Evolutionary conservation across 2,329 filamentous ascomycete genomes (phyloP).

Genomic region (Colletotrichum costaricense): DNA sequence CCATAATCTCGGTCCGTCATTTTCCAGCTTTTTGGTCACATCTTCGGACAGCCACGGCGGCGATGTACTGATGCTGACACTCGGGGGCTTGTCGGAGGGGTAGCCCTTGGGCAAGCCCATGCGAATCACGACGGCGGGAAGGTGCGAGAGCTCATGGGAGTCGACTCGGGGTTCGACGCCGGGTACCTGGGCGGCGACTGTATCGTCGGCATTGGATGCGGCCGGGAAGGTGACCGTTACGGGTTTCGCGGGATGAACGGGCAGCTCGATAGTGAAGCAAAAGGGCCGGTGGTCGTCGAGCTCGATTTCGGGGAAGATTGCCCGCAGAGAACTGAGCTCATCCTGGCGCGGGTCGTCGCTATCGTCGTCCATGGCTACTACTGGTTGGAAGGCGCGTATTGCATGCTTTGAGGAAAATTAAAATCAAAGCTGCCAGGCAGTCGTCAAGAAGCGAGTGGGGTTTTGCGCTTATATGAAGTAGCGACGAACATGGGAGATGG

Average conservation of each 20-base stretch:
- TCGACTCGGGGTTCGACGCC: slow-evolving; percentile 45
- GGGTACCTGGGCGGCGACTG: slow-evolving; percentile 29
- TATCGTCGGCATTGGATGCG: slow-evolving; percentile 42
- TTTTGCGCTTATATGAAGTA: background rate
- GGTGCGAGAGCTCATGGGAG: slow-evolving; percentile 64
- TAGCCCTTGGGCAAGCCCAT: slow-evolving; percentile 69
- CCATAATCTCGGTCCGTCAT: slow-evolving; percentile 66
- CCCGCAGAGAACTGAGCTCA: slow-evolving; percentile 70
- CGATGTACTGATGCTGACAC: slow-evolving; percentile 61
- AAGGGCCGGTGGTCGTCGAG: slow-evolving; percentile 55
- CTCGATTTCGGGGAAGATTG: slow-evolving; percentile 76
- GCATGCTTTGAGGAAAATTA: slow-evolving; percentile 21
- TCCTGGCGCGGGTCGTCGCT: slow-evolving; percentile 63
- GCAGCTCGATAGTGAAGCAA: slow-evolving; percentile 66
- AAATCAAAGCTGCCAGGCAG: background rate
- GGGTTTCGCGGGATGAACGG: slow-evolving; percentile 64
- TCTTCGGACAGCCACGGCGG: slow-evolving; percentile 67
- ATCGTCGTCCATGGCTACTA: slow-evolving; percentile 49
- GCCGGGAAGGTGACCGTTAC: slow-evolving; percentile 69
- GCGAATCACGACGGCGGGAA: slow-evolving; percentile 66
- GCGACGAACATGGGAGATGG: slow-evolving; percentile 12
- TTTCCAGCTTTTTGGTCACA: slow-evolving; percentile 61
- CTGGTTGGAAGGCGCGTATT: slow-evolving; percentile 12
- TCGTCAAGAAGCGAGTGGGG: background rate
- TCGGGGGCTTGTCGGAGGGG: slow-evolving; percentile 63